phyloP scores from a whole-genome alignment of 352 stramenopile species.

The Globisporangium spinosum region DNA sequence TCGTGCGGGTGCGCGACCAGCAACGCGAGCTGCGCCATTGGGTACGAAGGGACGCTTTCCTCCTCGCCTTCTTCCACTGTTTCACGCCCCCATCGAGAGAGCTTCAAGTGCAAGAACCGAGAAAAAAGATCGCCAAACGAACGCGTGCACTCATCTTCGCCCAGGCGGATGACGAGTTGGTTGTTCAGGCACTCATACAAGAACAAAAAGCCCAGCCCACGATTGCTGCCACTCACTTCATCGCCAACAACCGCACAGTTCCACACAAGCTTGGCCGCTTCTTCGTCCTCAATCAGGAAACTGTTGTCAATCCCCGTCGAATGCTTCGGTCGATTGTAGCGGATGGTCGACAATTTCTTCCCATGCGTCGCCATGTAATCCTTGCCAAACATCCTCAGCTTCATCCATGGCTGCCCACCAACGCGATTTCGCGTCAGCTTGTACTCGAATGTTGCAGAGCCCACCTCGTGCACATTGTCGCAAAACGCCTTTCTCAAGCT shows the following conservation, averaged over 20 bases:
- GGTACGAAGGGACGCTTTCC: conserved; percentile 69
- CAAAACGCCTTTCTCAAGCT: conserved; percentile 67
- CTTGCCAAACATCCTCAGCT: conserved; percentile 72
- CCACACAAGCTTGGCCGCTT: conserved; percentile 78
- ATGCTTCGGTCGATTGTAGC: conserved; percentile 81
- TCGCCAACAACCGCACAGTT: conserved; percentile 78
- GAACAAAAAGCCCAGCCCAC: conserved; percentile 74
- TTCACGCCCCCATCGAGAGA: conserved; percentile 80
- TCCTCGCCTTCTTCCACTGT: conserved; percentile 84
- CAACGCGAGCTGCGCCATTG: conserved; percentile 70
- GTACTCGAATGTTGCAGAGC: conserved; percentile 39
- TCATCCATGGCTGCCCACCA: conserved; percentile 83
- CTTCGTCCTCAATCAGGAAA: conserved; percentile 76
- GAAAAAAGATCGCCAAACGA: conserved; percentile 76
- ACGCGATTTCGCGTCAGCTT: conserved; percentile 69
- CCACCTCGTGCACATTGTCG: conserved; percentile 37
- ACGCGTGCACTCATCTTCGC: conserved; percentile 63
- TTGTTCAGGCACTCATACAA: conserved; percentile 81
- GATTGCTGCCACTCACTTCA: conserved; percentile 79
- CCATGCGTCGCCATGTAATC: conserved; percentile 68
- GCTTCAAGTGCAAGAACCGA: conserved; percentile 80
- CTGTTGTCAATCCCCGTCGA: conserved; percentile 41
- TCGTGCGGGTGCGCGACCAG: conserved; percentile 52
- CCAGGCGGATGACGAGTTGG: conserved; percentile 59
- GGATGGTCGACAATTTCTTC: conserved; percentile 79